These are phyloP conservation scores for Phytophthora quininea DNA, from an alignment of 352 stramenopile genomes.

Conservation along the genomic window DNA sequence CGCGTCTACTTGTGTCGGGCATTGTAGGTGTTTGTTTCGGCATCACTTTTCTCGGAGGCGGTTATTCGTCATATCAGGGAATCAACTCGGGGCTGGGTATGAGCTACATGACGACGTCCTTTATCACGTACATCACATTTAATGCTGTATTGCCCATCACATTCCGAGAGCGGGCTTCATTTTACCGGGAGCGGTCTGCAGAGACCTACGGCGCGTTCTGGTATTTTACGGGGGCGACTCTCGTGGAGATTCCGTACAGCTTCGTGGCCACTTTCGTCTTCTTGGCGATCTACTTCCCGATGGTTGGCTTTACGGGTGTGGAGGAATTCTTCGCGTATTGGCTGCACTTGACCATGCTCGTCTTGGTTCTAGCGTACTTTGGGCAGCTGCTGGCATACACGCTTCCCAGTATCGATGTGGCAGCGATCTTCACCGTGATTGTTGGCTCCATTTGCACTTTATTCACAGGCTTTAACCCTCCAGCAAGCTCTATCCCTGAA, in stretches of 20 bases:
- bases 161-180: constrained; percentile 76
- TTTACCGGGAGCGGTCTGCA: constrained; percentile 57
- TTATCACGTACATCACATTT: constrained; percentile 73
- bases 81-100: constrained; percentile 59
- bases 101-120: constrained; percentile 72
- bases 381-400: constrained; percentile 38
- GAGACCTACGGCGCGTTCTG: constrained; percentile 75
- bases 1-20: constrained; percentile 38
- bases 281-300: constrained; percentile 46
- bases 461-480: constrained; percentile 48
- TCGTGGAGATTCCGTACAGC: constrained; percentile 82
- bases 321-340: constrained; percentile 42
- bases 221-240: constrained; percentile 64
- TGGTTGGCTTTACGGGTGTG: constrained; percentile 42
- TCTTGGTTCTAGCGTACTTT: constrained; percentile 49
- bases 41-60: constrained; percentile 15
- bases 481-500: constrained; percentile 28
- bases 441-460: constrained; percentile 41
- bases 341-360: constrained; percentile 35
- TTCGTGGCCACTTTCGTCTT: constrained; percentile 50
- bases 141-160: constrained; percentile 67
- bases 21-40: constrained; percentile 16
- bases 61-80: constrained; percentile 40
- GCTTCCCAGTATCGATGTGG: constrained; percentile 23
- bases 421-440: constrained; percentile 34